phyloP scores from a whole-genome alignment of 2,329 filamentous ascomycete genomes.

The Fusarium hostae region DNA sequence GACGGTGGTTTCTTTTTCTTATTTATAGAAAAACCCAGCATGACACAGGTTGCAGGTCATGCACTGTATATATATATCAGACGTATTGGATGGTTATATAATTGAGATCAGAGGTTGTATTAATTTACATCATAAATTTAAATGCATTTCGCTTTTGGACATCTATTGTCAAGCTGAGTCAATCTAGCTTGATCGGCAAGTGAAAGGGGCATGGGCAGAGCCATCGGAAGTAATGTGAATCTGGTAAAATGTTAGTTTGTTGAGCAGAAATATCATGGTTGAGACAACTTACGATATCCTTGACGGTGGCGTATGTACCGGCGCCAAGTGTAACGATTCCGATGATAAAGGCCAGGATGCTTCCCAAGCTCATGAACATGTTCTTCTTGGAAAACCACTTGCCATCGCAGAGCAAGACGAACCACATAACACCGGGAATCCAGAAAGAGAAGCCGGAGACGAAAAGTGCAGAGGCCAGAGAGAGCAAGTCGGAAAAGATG shows the following conservation, averaged over 20 bases:
- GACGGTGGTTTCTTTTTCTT: no score
- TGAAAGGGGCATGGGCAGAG: constrained; percentile 40
- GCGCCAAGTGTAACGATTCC: constrained; percentile 34
- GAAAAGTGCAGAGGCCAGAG: constrained; percentile 30
- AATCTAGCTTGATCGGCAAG: constrained; percentile 25
- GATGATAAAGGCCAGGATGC: constrained; percentile 33
- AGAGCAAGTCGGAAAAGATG: constrained; percentile 35
- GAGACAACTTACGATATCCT: constrained; percentile 28
- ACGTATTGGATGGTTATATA: neutral
- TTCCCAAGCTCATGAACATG: constrained; percentile 26
- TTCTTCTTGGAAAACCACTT: constrained; percentile 37
- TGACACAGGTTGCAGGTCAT: no score
- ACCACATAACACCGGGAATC: constrained; percentile 37
- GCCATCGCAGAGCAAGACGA: constrained; percentile 30
- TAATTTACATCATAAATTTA: constrained; percentile 6
- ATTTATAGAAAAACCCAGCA: no score
- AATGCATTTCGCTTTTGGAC: constrained; percentile 8
- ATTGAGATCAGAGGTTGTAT: no score
- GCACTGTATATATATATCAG: no score
- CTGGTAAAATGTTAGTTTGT: constrained; percentile 4
- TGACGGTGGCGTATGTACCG: constrained; percentile 36
- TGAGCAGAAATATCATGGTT: accelerated
- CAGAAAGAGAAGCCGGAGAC: constrained; percentile 36
- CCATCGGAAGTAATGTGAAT: constrained; percentile 30
- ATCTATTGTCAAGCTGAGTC: neutral